A percentile compares a stretch with the other conserved stretches of the same genome.
Evolutionary conservation across 2,329 filamentous ascomycete genomes (phyloP).

Genomic region (Trichoderma koningii): DNA sequence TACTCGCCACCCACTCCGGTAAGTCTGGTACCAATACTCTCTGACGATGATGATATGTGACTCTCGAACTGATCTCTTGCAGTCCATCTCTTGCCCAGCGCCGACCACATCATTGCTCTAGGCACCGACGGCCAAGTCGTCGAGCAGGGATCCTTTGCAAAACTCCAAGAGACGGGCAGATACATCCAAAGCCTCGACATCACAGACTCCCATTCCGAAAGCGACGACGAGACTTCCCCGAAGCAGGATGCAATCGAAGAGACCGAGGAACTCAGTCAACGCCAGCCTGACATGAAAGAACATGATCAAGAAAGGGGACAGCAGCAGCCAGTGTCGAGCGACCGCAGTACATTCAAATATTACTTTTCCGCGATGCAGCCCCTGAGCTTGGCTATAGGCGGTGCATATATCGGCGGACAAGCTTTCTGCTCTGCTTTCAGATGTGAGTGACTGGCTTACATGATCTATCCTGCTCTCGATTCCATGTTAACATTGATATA

Average conservation of each 20-base stretch:
- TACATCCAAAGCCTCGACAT: conserved; percentile 45
- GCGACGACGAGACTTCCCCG: conserved; percentile 13
- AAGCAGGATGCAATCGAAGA: neutral
- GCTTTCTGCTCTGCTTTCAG: conserved; percentile 33
- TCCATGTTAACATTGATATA: conserved; percentile 4
- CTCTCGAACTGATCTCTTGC: neutral
- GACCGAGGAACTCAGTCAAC: conserved; percentile 3
- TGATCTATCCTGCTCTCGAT: neutral
- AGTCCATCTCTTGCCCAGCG: conserved; percentile 42
- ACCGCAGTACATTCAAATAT: conserved; percentile 36
- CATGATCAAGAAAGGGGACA: conserved; percentile 1
- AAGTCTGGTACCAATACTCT: neutral
- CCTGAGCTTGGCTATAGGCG: conserved; percentile 31
- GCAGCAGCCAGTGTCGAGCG: conserved; percentile 29
- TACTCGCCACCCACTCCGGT: conserved; percentile 43
- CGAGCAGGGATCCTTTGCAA: conserved; percentile 45
- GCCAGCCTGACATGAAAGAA: neutral
- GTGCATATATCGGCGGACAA: conserved; percentile 28
- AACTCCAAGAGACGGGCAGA: conserved; percentile 41
- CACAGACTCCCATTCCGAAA: conserved; percentile 31
- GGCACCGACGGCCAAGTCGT: conserved; percentile 43
- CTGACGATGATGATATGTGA: too few relatives aligned
- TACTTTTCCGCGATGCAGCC: conserved; percentile 34
- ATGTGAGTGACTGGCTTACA: conserved; percentile 30
- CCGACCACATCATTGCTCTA: conserved; percentile 50